Evolutionary conservation across 768 basidiomycete species (phyloP), one percentile per base, ranked within the genome.

Genomic region (Sutorius australiensis): DNA sequence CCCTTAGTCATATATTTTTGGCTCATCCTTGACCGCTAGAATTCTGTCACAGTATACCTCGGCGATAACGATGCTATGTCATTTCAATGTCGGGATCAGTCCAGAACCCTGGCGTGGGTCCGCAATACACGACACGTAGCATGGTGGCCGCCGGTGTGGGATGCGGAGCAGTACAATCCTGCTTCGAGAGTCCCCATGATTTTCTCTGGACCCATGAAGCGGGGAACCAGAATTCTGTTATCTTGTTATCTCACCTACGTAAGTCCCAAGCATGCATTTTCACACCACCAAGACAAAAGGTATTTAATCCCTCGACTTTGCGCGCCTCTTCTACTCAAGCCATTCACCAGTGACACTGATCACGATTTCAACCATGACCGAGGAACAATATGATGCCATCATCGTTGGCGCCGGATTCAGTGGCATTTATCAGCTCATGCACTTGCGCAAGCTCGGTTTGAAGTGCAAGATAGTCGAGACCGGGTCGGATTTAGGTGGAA

Each of bases 341-440:
- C 17, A 28, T 30, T 12, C 12, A 45, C 7, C 44, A 10, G 6
- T 5, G 6, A 17, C 30, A n/a, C 28, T 17, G 13, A 38, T 16
- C 24, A 1, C 5, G 27, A 28, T 16, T 30, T 10, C n/a, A 40
- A 2, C 14, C 27, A 53, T 49, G 52, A 27, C 19, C 9, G 57
- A 57, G 45, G 57, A 57, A 32, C 27, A 43, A 8, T 51, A 43
- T 10, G 55, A 58, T 11, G 55, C 36, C 0, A 11, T 58, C 19
- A 48, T 58, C 17, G n/a, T 58, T 27, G 56, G 56, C 2, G 56
- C 50, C 3, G 50, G 57, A 5, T 58, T 58, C 10, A 52, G 36
- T 10, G 57, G 57, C 12, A 30, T 49, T 10, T 48, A 58, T 24
- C 50, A 58, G 1, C 50, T 58, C 24, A 58, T 58, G 32, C 51